Percentiles rank a stretch among this genome's conserved stretches.
Conservation (phyloP, 2,329 filamentous ascomycete species). For the Parafenestella ontariensis region DNA sequence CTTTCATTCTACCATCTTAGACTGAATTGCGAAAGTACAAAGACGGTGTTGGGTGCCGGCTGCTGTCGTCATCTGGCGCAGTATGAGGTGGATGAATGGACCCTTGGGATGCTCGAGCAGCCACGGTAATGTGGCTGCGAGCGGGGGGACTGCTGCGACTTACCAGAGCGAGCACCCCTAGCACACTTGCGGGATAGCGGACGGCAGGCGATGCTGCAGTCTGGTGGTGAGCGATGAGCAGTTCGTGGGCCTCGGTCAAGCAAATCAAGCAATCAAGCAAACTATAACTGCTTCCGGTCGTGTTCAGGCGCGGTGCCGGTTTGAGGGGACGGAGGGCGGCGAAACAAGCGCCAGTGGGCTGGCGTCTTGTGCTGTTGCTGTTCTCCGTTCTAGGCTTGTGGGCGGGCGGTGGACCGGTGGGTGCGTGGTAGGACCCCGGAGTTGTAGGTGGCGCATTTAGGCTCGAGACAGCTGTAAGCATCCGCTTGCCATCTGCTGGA, state of each 20-base stretch:
- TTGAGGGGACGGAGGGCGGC: constrained; percentile 1
- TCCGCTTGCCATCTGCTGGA: constrained; percentile 11
- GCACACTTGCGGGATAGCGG: background rate
- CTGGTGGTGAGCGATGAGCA: background rate
- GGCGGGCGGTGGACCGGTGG: background rate
- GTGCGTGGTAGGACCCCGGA: constrained; percentile 2
- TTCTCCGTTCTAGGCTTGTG: constrained; percentile 16
- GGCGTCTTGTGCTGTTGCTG: constrained; percentile 4
- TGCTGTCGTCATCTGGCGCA: constrained; percentile 6
- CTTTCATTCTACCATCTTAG: background rate
- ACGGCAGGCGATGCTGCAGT: background rate
- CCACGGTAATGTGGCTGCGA: background rate
- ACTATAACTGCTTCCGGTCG: background rate
- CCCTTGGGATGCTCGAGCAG: background rate
- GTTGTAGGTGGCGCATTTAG: constrained; percentile 22
- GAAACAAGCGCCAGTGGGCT: constrained; percentile 9
- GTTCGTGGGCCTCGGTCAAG: no score
- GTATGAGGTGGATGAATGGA: background rate
- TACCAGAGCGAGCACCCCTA: no score
- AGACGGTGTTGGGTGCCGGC: background rate
- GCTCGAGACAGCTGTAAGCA: constrained; percentile 15
- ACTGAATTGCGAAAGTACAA: background rate
- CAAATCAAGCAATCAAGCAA: no score
- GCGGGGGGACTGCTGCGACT: background rate
- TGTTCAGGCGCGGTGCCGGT: background rate